A percentile compares a stretch with the other conserved stretches of the same genome.
Evolutionary conservation across 805 yeast species (phyloP).

Genomic region (Hanseniaspora nectarophila): DNA sequence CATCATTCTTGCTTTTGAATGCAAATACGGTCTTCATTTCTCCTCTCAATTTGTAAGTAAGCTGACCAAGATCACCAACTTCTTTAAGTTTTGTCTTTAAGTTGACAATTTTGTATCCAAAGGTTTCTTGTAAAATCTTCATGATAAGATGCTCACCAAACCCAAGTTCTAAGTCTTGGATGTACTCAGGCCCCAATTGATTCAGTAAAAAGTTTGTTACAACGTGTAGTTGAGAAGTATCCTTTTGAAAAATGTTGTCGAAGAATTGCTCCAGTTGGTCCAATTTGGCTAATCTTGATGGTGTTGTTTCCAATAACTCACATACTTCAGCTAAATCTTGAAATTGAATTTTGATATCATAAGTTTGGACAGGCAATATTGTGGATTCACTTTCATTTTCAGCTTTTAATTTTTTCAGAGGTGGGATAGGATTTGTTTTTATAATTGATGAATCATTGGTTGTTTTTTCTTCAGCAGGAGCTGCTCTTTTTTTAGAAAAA

Average conservation of each 20-base stretch:
- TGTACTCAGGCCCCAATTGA: constrained; percentile 88
- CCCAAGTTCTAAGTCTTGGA: constrained; percentile 76
- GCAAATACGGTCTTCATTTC: constrained; percentile 89
- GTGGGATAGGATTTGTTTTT: background rate
- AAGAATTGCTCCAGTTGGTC: constrained; percentile 65
- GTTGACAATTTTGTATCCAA: constrained; percentile 65
- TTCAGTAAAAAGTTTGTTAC: constrained; percentile 80
- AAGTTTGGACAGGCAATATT: background rate
- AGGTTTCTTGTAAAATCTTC: constrained; percentile 80
- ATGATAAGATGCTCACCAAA: constrained; percentile 80
- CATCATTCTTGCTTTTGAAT: constrained; percentile 37
- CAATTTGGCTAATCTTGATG: constrained; percentile 74
- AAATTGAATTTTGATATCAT: constrained; percentile 23
- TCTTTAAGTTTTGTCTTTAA: constrained; percentile 64
- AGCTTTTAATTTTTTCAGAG: background rate
- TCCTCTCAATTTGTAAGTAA: constrained; percentile 71
- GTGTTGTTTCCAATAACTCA: constrained; percentile 63
- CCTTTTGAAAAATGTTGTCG: constrained; percentile 44
- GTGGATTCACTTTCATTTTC: background rate
- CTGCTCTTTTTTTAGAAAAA: constrained; percentile 5
- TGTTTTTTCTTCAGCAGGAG: background rate
- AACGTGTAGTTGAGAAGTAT: constrained; percentile 46
- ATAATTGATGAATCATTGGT: background rate
- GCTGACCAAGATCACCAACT: constrained; percentile 80
- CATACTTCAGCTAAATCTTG: constrained; percentile 47